Conservation (phyloP, 306 rosid genomes). For the Begonia loranthoides region DNA sequence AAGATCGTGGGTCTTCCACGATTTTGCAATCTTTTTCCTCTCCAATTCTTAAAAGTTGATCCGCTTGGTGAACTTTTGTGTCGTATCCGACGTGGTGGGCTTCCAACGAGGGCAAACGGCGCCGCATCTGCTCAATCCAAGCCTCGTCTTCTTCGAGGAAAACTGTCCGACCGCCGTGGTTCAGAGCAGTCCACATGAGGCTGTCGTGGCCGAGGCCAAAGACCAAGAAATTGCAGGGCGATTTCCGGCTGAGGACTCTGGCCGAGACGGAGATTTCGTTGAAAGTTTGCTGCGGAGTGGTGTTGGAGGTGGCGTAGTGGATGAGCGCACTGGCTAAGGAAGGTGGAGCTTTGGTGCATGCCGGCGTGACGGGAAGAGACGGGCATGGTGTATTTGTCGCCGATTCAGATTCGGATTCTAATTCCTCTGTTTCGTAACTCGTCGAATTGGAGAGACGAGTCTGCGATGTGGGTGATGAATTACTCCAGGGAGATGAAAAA, state of each 20-base stretch:
- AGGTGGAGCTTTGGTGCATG: slow-evolving; percentile 63
- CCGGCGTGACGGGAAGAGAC: slow-evolving; percentile 15
- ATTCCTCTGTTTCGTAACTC: neutral
- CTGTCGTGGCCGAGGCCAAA: slow-evolving; percentile 88
- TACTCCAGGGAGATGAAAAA: slow-evolving; percentile 26
- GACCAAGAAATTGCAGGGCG: slow-evolving; percentile 85
- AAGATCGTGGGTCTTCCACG: slow-evolving; percentile 58
- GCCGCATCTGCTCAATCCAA: slow-evolving; percentile 52
- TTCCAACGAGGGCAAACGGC: slow-evolving; percentile 38
- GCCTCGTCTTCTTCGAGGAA: slow-evolving; percentile 75
- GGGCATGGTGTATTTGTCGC: slow-evolving; percentile 13
- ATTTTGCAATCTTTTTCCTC: slow-evolving; percentile 33
- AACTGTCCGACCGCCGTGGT: slow-evolving; percentile 76
- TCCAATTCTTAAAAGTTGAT: slow-evolving; percentile 35
- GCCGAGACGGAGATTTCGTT: slow-evolving; percentile 64
- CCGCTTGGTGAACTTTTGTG: slow-evolving; percentile 58
- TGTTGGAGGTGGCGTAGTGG: slow-evolving; percentile 73
- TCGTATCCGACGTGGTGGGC: slow-evolving; percentile 62
- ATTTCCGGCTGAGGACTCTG: slow-evolving; percentile 35
- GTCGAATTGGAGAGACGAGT: slow-evolving; percentile 23
- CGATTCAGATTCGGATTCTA: neutral
- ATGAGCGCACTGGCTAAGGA: slow-evolving; percentile 59
- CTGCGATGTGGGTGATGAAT: slow-evolving; percentile 13
- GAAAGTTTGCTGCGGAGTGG: slow-evolving; percentile 82
- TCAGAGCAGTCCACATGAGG: slow-evolving; percentile 82